phyloP scores from a whole-genome alignment of 169 alveolate genomes.

The Plasmodium knowlesi region DNA sequence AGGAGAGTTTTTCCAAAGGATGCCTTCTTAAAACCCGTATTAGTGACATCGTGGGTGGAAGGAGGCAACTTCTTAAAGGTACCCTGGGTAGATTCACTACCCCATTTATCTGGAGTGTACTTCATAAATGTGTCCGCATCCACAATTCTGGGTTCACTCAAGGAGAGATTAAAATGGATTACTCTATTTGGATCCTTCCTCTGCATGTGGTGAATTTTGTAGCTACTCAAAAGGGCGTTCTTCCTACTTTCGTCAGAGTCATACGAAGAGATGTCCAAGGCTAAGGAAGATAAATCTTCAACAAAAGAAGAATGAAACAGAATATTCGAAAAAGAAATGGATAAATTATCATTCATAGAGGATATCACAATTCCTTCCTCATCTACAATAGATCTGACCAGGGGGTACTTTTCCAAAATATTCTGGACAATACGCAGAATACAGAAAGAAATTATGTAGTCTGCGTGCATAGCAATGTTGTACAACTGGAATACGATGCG shows the following conservation, averaged over 20 bases:
- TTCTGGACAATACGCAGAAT: slow-evolving; percentile 3
- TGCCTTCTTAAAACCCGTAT: not conserved
- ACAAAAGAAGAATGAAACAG: slow-evolving; percentile 21
- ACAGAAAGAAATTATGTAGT: slow-evolving; percentile 19
- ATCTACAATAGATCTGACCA: slow-evolving; percentile 32
- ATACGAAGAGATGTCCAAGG: slow-evolving; percentile 35
- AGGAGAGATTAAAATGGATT: not conserved
- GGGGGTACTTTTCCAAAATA: slow-evolving; percentile 21
- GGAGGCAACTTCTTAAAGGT: not conserved
- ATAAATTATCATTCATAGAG: slow-evolving; percentile 18
- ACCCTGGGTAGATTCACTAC: not conserved
- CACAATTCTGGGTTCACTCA: slow-evolving; percentile 17
- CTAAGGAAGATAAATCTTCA: slow-evolving; percentile 29
- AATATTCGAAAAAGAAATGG: slow-evolving; percentile 32
- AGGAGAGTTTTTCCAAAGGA: not conserved
- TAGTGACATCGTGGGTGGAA: not conserved
- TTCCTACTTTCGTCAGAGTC: slow-evolving; percentile 31
- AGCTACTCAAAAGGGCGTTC: not conserved
- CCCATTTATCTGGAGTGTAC: not conserved
- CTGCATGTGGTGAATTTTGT: not conserved
- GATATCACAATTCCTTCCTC: slow-evolving; percentile 40
- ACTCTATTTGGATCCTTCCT: slow-evolving; percentile 10
- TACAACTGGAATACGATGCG: slow-evolving; percentile 9
- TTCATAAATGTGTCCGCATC: slow-evolving; percentile 2
- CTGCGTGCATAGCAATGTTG: slow-evolving; percentile 49